Evolutionary conservation across 371 early-diverging fungal genomes (phyloP).

Genomic region (Choanephora cucurbitarum): DNA sequence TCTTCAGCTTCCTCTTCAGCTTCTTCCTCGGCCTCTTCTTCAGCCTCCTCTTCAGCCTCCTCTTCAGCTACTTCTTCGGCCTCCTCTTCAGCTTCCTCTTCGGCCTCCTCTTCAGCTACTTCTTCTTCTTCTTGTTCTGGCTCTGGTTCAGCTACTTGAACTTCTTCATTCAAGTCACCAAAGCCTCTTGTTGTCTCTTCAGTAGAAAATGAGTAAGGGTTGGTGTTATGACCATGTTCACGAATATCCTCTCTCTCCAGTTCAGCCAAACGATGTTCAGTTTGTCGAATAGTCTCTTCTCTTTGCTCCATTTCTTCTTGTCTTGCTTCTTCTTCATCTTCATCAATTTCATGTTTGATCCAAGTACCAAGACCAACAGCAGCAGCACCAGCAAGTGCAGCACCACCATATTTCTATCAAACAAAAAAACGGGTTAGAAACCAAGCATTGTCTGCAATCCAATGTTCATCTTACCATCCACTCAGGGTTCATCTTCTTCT

Average conservation of each 20-base stretch:
- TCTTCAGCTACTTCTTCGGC: slow-evolving; percentile 6
- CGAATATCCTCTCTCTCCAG: slow-evolving; percentile 1
- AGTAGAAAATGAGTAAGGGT: slow-evolving; percentile 4
- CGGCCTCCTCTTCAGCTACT: neutral
- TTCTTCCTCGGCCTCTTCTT: slow-evolving; percentile 11
- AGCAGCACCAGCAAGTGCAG: slow-evolving; percentile 44
- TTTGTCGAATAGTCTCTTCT: neutral
- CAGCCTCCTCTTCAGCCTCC: slow-evolving; percentile 13
- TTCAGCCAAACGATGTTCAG: slow-evolving; percentile 8
- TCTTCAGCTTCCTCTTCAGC: slow-evolving; percentile 4
- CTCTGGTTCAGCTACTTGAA: slow-evolving; percentile 1
- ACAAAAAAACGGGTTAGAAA: neutral
- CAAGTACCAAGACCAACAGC: slow-evolving; percentile 41
- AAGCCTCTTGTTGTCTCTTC: neutral
- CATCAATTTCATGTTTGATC: slow-evolving; percentile 31
- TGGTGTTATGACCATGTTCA: neutral
- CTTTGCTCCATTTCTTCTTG: slow-evolving; percentile 6
- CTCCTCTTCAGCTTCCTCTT: neutral
- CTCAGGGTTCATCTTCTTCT: slow-evolving; percentile 29
- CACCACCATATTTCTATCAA: slow-evolving; percentile 46
- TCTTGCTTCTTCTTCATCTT: slow-evolving; percentile 31
- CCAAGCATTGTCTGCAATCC: too few relatives aligned
- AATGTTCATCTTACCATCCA: slow-evolving; percentile 51
- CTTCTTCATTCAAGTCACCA: neutral
- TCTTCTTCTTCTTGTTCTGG: slow-evolving; percentile 6